Evolutionary conservation across 1,284 basidiomycete species (phyloP).

Genomic region (Ganoderma boninense): DNA sequence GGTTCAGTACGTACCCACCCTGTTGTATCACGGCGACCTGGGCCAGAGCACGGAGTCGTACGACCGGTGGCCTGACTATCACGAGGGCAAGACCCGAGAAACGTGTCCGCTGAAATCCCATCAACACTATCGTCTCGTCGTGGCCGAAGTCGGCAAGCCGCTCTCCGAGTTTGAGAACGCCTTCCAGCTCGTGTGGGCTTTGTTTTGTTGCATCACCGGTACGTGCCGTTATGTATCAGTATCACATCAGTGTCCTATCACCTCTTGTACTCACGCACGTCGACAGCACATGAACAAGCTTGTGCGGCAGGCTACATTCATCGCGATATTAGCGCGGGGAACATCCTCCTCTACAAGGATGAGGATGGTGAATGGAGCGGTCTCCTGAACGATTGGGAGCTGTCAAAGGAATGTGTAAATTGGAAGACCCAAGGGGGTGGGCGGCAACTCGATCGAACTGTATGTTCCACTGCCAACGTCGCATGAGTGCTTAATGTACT

Average conservation of each 20-base stretch:
- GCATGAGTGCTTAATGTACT: neutral
- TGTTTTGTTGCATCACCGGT: conserved; percentile 10
- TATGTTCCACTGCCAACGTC: neutral
- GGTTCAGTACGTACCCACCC: conserved; percentile 30
- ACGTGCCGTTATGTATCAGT: no score
- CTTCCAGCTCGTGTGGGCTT: neutral
- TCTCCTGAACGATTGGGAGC: conserved; percentile 18
- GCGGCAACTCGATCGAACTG: conserved; percentile 18
- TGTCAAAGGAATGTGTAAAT: conserved; percentile 3
- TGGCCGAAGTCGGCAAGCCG: conserved; percentile 23
- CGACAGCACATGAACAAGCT: conserved; percentile 8
- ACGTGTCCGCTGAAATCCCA: conserved; percentile 15
- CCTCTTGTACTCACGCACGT: no score
- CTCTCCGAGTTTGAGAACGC: conserved; percentile 12
- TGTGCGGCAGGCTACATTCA: conserved; percentile 13
- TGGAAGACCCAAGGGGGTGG: neutral
- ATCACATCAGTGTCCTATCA: no score
- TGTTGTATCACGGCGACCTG: conserved; percentile 26
- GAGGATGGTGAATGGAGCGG: neutral
- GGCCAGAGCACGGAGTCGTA: conserved; percentile 5
- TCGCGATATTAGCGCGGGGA: conserved; percentile 21
- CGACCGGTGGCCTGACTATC: neutral
- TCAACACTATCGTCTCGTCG: conserved; percentile 25
- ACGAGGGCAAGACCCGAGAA: neutral
- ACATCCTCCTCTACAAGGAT: conserved; percentile 17